These are phyloP conservation scores for Tylopilus vinaceipallidus DNA, from an alignment of 768 basidiomycete genomes.

Conservation along the genomic window DNA sequence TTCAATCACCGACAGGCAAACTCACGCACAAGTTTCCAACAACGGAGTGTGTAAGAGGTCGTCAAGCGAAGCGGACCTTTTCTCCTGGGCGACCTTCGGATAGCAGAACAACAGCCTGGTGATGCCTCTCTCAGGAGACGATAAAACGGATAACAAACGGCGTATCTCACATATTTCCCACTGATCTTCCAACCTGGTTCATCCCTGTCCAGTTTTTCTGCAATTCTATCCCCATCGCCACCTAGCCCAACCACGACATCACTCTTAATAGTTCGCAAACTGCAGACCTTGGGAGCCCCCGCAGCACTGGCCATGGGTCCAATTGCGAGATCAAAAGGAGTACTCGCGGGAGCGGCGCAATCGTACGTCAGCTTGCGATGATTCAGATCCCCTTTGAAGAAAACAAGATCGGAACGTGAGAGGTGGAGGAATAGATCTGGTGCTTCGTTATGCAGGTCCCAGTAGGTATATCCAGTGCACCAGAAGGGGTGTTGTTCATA, in stretches of 20 bases:
- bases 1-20: too few species aligned
- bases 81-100: slow-evolving; percentile 89
- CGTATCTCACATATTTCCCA: slow-evolving; percentile 83
- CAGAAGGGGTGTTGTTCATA: slow-evolving; percentile 95
- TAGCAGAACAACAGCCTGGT: slow-evolving; percentile 80
- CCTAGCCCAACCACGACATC: slow-evolving; percentile 92
- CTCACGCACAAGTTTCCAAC: not conserved
- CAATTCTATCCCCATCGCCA: slow-evolving; percentile 60
- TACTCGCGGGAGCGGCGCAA: slow-evolving; percentile 81
- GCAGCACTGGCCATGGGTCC: slow-evolving; percentile 88
- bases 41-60: not conserved
- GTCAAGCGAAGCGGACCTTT: slow-evolving; percentile 71
- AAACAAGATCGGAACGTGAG: slow-evolving; percentile 84
- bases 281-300: slow-evolving; percentile 84
- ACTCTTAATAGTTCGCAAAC: slow-evolving; percentile 89
- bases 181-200: slow-evolving; percentile 97
- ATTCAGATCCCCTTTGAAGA: slow-evolving; percentile 94
- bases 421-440: slow-evolving; percentile 92
- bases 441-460: slow-evolving; percentile 80
- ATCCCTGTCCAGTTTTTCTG: slow-evolving; percentile 76
- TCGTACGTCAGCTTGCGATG: slow-evolving; percentile 90
- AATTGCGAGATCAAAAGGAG: slow-evolving; percentile 87
- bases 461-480: slow-evolving; percentile 96
- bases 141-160: not conserved
- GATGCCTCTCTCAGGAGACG: slow-evolving; percentile 12